Evolutionary conservation across 2,329 filamentous ascomycete genomes (phyloP), one percentile per base, ranked within the genome.

Genomic region (Lachnellula suecica): DNA sequence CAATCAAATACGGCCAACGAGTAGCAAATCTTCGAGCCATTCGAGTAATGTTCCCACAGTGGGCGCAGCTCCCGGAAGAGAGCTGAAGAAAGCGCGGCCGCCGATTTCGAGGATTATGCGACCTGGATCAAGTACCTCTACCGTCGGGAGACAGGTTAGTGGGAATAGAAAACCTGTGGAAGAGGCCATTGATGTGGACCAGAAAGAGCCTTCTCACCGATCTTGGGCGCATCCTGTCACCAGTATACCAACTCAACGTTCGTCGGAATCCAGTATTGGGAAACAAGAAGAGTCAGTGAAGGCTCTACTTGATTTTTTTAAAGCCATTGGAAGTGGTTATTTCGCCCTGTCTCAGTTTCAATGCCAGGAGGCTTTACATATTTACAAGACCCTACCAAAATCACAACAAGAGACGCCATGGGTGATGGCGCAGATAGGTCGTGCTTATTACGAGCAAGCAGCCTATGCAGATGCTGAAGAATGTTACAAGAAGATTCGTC

Each of bases 391-490:
- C 0, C 74, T 99, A 19, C 85, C 90, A 2, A 74, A 82, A 25
- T 73, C 78, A 4, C 93, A 97, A 64, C 85, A 90, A 61, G 91
- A 96, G 57, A 96, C 93, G 2, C 90, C 94, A 1, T 97, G 91
- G 89, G 91, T 97, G 13, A 78, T 97, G 51, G 87, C 91, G 5
- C 91, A 96, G 65, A 87, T 97, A 66, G 95, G 91, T 7, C 88
- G 90, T 61, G 91, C 92, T 17, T 84, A 95, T 66, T 96, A 96
- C 68, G 94, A 99, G 73, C 89, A 93, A 68, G 88, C 88, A 9
- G 82, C 87, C 59, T 97, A 97, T 67, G 75, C 78, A 2, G 90
- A 96, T 58, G 91, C 94, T 3, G 93, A 96, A 67, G 90, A 88
- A 59, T 88, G 86, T 64, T 99, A 96, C 69, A 79, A 84, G 52